Evolutionary conservation across 306 rosid species (phyloP), one percentile per base, ranked within the genome.

Genomic region (Castanospermum australe): DNA sequence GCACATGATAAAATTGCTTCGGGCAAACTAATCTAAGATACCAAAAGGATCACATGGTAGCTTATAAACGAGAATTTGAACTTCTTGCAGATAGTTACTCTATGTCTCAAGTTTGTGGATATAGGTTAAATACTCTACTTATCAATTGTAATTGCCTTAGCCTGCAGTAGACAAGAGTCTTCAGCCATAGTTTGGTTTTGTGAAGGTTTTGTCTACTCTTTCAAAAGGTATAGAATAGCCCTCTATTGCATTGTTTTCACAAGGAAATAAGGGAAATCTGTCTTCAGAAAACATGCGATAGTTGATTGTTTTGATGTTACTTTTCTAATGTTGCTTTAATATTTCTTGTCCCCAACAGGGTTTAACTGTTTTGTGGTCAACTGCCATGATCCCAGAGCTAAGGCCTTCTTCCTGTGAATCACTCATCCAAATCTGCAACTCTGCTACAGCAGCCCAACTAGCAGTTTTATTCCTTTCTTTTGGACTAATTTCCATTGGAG

Each of bases 401-500:
- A 83, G 32, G 78, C 84, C 91, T 65, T 38, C 77, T 21, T 24
- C 67, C 3, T 78, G 84, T 67, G 77, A 35, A 32, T 45, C 86
- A 21, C 18, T 54, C 38, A 3, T 32, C 17, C 56, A 55, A 32
- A 14, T 7, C 64, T 84, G 84, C 64, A 39, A 48, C 22, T 67
- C 87, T 56, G 73, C 84, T 41, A 77, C 82, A 17, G 21, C 75
- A 17, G 22, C 69, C n/a, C 91, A 88, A 55, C 84, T 82, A 41
- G 62, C 79, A 9, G 62, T 79, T 48, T 11, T 83, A 77, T 79
- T 89, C 73, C 15, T 71, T 77, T 79, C 88, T 13, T 68, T 89
- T 6, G 87, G 72, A 38, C 62, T 89, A 41, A 69, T 89, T 17
- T 89, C 92, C 20, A 80, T 89, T 51, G 92, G 90, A 77, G 90